phyloP scores from a whole-genome alignment of 805 yeast species.

The Grigorovia humatica region DNA sequence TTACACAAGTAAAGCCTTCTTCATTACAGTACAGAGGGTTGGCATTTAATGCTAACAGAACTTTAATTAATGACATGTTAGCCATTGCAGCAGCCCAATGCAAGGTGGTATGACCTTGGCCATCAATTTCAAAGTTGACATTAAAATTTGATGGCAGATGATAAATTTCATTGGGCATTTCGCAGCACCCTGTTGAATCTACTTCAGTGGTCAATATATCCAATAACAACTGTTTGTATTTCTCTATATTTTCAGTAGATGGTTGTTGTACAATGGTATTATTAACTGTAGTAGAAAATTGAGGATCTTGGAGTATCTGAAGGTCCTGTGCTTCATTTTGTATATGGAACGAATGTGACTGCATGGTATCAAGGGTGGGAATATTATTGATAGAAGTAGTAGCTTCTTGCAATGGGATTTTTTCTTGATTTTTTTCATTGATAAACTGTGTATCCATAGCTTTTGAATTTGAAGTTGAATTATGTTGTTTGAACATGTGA shows the following conservation, averaged over 20 bases:
- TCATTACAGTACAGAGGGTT: constrained; percentile 45
- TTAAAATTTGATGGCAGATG: constrained; percentile 55
- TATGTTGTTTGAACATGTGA: not conserved
- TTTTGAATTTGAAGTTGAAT: not conserved
- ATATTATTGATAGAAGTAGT: too few relatives aligned
- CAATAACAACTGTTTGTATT: constrained; percentile 22
- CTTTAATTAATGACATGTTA: constrained; percentile 44
- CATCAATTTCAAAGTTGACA: constrained; percentile 60
- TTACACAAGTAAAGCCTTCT: constrained; percentile 59
- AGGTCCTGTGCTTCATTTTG: not conserved
- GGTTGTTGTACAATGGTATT: not conserved
- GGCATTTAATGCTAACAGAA: constrained; percentile 48
- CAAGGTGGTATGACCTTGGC: constrained; percentile 70
- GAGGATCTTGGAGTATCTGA: not conserved
- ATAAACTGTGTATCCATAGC: not conserved
- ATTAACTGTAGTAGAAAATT: not conserved
- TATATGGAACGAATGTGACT: too few relatives aligned
- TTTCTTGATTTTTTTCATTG: not conserved
- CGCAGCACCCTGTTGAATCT: constrained; percentile 20
- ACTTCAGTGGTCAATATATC: constrained; percentile 25
- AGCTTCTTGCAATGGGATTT: not conserved
- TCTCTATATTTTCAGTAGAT: constrained; percentile 7
- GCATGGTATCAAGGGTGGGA: too few relatives aligned
- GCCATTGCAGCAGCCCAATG: constrained; percentile 88
- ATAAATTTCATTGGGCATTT: constrained; percentile 31